Conservation (phyloP, 116 monocot species). For the Cymodocea nodosa region DNA sequence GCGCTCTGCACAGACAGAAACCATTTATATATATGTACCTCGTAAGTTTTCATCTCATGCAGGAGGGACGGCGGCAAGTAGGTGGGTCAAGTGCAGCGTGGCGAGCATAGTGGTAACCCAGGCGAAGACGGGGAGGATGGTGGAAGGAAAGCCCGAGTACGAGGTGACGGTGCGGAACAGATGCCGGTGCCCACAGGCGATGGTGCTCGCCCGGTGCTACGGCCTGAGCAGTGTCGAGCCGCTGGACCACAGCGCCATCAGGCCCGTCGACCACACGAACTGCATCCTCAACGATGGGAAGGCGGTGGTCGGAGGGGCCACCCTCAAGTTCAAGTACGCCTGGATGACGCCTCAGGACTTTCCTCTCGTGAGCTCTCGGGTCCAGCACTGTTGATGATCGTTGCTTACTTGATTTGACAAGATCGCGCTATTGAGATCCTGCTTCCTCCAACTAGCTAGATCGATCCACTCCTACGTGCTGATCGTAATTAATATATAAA, state of each 20-base stretch:
- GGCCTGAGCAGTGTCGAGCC: slow-evolving; percentile 30
- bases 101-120: slow-evolving; percentile 14
- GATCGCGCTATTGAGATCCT: neutral
- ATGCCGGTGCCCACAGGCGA: slow-evolving; percentile 22
- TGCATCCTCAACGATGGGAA: slow-evolving; percentile 18
- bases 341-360: slow-evolving; percentile 38
- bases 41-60: too few relatives aligned
- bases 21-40: too few relatives aligned
- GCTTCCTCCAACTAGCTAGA: too few relatives aligned
- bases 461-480: too few relatives aligned
- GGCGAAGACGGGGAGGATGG: slow-evolving; percentile 15
- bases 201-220: slow-evolving; percentile 14
- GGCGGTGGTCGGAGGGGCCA: slow-evolving; percentile 8
- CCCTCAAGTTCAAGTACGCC: slow-evolving; percentile 23
- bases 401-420: neutral
- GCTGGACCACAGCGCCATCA: slow-evolving; percentile 10
- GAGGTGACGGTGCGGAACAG: slow-evolving; percentile 24
- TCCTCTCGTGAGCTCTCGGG: slow-evolving; percentile 18
- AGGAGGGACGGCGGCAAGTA: slow-evolving; percentile 1
- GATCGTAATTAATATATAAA: too few relatives aligned
- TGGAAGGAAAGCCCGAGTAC: slow-evolving; percentile 35
- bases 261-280: slow-evolving; percentile 8
- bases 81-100: slow-evolving; percentile 6
- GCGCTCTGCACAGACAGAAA: too few relatives aligned
- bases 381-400: neutral